Conservation (phyloP, 1,284 basidiomycete genomes). For the Caloboletus inedulis region DNA sequence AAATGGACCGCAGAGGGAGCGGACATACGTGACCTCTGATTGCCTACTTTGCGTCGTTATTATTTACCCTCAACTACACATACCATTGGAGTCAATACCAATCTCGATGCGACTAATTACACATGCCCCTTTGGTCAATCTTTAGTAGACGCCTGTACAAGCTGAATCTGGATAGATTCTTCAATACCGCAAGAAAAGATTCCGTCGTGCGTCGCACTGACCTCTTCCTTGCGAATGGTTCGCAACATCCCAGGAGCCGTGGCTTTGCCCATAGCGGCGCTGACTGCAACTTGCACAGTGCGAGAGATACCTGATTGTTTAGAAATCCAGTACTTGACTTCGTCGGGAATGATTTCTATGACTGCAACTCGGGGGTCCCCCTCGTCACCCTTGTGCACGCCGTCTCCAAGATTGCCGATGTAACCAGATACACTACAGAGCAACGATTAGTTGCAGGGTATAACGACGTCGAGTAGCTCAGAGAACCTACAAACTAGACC, state of each 20-base stretch:
- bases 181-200: neutral
- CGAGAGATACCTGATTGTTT: conserved; percentile 46
- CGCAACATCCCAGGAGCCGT: conserved; percentile 63
- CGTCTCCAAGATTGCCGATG: conserved; percentile 87
- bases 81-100: conserved; percentile 15
- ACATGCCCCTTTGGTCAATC: conserved; percentile 6
- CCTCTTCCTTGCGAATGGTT: conserved; percentile 61
- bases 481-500: conserved; percentile 54
- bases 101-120: conserved; percentile 1
- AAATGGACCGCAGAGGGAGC: conserved; percentile 38
- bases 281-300: conserved; percentile 50
- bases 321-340: conserved; percentile 77
- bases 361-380: conserved; percentile 79
- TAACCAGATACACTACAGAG: conserved; percentile 61
- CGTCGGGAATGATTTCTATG: conserved; percentile 79
- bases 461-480: neutral
- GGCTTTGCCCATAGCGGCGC: conserved; percentile 52
- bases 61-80: conserved; percentile 8
- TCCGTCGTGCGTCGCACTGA: conserved; percentile 29
- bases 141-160: conserved; percentile 20
- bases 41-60: neutral
- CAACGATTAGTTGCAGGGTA: neutral
- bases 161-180: conserved; percentile 28
- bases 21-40: conserved; percentile 16
- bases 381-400: conserved; percentile 79